Evolutionary conservation across 2,329 filamentous ascomycete genomes (phyloP), one percentile per base, ranked within the genome.

Genomic region (Diaporthe sp.): DNA sequence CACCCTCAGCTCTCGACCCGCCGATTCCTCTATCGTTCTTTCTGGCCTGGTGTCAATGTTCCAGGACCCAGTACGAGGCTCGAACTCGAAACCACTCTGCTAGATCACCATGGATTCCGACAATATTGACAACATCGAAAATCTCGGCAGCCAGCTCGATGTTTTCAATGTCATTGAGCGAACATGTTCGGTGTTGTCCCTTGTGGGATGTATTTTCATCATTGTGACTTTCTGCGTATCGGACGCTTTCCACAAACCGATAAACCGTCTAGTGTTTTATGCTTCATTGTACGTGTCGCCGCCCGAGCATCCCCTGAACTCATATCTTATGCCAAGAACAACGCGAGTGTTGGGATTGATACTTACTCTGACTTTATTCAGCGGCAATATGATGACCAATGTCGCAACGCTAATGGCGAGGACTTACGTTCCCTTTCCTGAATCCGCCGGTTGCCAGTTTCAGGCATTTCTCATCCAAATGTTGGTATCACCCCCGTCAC

Each of bases 221-320:
- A 91, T 96, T 72, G 79, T 87, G 73, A 95, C 94, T 4, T 97
- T 96, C 81, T 84, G 90, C 42, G 83, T 84, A n/a, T 94, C 92
- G 44, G 88, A 87, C 22, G 88, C 89, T 7, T 97, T 97, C 81
- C 93, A 94, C 80, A 96, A 95, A 81, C 94, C 94, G n/a, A 95
- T 97, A 85, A 97, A 97, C 81, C 89, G 95, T 25, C 88, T 97
- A 0, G 92, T 96, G 13, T 96, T 97, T 82, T 97, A 94, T 82
- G 94, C 95, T 9, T 94, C 93, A 0, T 93, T 94, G 75, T 71
- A 65, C 53, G 75, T 72, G 4, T 19, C 15, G 3, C 44, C n/a
- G 25, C 34, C 4, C 10, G 44, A 37, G 61, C 61, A 22, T 51
- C 9, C n/a, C 39, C 17, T n/a, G 13, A 7, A 7, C 5, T 28